Evolutionary conservation across 2,329 filamentous ascomycete genomes (phyloP).

Genomic region (Aspergillus pseudoterreus): DNA sequence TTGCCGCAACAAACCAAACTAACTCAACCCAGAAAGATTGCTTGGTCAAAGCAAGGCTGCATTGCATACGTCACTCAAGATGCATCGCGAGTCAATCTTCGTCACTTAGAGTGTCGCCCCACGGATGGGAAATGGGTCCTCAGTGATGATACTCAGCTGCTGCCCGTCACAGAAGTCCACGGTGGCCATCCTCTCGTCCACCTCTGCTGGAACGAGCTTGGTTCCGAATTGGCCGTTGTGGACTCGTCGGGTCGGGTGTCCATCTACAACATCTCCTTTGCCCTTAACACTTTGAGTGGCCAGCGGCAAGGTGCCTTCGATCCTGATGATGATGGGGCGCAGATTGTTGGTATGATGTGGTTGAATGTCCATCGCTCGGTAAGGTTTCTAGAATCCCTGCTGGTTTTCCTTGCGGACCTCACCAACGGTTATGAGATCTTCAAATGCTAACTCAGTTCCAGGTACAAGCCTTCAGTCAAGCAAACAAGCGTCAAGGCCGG

Average conservation of each 20-base stretch:
- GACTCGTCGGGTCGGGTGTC: constrained; percentile 75
- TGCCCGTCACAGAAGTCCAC: constrained; percentile 59
- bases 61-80: constrained; percentile 77
- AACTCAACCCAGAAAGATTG: constrained; percentile 60
- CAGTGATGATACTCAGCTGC: constrained; percentile 64
- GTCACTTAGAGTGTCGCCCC: constrained; percentile 66
- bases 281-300: constrained; percentile 67
- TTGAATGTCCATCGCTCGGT: constrained; percentile 57
- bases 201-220: constrained; percentile 74
- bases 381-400: constrained; percentile 6
- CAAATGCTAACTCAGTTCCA: constrained; percentile 14
- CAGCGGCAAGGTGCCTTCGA: constrained; percentile 64
- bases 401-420: not conserved
- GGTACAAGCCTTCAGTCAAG: constrained; percentile 52
- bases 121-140: constrained; percentile 72
- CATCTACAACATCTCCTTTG: constrained; percentile 67
- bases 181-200: constrained; percentile 69
- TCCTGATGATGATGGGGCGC: constrained; percentile 67
- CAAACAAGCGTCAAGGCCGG: constrained; percentile 56
- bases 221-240: constrained; percentile 76
- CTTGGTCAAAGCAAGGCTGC: constrained; percentile 84
- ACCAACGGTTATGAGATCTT: constrained; percentile 17
- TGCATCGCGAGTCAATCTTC: constrained; percentile 66
- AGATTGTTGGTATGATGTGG: constrained; percentile 84
- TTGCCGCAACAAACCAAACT: constrained; percentile 7